Evolutionary conservation across 495 filamentous ascomycete genomes (phyloP).

Genomic region (Podospora anserina): DNA sequence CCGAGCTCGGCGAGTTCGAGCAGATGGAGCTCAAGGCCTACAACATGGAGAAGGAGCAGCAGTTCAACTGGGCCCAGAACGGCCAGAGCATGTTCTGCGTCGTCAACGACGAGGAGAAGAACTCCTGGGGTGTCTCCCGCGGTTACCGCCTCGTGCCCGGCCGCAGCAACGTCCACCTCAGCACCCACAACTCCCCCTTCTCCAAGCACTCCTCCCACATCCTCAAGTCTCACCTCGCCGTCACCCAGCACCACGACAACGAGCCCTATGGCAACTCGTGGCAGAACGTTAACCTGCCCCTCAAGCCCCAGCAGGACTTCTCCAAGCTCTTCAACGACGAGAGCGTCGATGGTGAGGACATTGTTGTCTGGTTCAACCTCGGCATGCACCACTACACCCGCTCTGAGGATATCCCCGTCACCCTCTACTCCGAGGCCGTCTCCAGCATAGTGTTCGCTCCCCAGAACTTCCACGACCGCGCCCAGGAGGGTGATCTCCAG

Average conservation of each 20-base stretch:
- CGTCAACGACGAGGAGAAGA: conserved; percentile 44
- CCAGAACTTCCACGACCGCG: conserved; percentile 40
- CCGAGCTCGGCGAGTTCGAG: conserved; percentile 42
- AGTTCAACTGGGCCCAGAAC: conserved; percentile 50
- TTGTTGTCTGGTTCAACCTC: conserved; percentile 51
- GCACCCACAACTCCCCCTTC: conserved; percentile 46
- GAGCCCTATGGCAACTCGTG: conserved; percentile 49
- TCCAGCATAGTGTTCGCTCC: conserved; percentile 46
- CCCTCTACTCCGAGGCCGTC: conserved; percentile 47
- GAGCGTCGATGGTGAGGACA: conserved; percentile 49
- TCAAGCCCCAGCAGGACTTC: conserved; percentile 53
- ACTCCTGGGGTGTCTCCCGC: conserved; percentile 50
- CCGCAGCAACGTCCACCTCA: conserved; percentile 45
- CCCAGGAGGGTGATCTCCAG: conserved; percentile 23
- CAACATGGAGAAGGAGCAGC: conserved; percentile 41
- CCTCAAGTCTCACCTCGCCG: conserved; percentile 48
- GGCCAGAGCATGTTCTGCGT: conserved; percentile 46
- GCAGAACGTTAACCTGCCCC: conserved; percentile 46
- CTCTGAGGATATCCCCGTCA: conserved; percentile 54
- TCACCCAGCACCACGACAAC: conserved; percentile 52
- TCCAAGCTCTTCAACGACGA: conserved; percentile 53
- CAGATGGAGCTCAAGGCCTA: conserved; percentile 47
- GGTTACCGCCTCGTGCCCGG: conserved; percentile 54
- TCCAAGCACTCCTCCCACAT: conserved; percentile 44
- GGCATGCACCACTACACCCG: conserved; percentile 59